Evolutionary conservation across 108 stramenopile species (phyloP), one percentile per base, ranked within the genome.

Genomic region (Aureococcus anophagefferens): DNA sequence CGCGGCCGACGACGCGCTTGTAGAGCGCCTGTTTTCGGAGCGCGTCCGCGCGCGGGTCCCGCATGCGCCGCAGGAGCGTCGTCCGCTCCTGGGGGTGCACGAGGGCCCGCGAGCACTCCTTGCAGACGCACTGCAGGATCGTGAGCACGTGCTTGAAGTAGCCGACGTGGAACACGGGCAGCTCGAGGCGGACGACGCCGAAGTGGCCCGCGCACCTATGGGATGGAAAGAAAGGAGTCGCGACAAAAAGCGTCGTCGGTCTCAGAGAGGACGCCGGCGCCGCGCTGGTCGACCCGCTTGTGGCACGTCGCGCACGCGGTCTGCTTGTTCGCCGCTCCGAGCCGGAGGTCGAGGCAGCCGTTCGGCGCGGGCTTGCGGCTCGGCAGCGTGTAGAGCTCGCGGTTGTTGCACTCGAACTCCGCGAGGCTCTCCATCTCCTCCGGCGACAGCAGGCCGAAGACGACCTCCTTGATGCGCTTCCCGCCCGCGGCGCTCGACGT

Each of bases 121-220:
- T 99, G 83, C 98, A 99, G 40, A 97, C 91, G 81, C 94, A 93
- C 79, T 96, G 95, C 64, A 97, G 79, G 0, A 94, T 65, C 31
- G 84, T 81, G 31, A 96, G 81, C 16, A 92, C 96, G 75, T 95
- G 94, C 71, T 94, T 94, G 72, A 97, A 83, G 80, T 91, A 99
- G 7, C 98, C 98, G 68, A 96, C 94, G 83, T 99, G 96, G 77
- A 96, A 99, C 68, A 95, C 94, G 4, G 98, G 98, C 63, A 99
- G 84, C 51, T 18, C 51, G 25, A 99, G 76, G 40, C 88, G 82
- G 72, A 99, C 94, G 82, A 94, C 91, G 0, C 96, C 98, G 77
- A 84, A 99, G 73, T 96, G 95, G 7, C 98, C 98, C 0, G 95
- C 94, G 79, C 96, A 96, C n/a, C n/a, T n/a, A n/a, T n/a, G n/a